Conservation (phyloP, 495 filamentous ascomycete species). For the Patellaria atrata region DNA sequence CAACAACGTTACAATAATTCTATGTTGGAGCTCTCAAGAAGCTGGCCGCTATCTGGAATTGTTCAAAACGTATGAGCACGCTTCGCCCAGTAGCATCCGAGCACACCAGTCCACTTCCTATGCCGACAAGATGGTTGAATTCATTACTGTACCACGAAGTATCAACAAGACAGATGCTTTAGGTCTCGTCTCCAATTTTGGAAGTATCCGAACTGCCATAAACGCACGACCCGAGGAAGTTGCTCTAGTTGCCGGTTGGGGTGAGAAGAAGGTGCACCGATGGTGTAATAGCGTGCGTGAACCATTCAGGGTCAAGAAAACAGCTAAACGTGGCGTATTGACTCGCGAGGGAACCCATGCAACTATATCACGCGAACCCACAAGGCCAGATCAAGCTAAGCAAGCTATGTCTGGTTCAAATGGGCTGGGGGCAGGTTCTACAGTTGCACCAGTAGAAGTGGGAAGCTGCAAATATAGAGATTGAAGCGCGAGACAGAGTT, state of each 20-base stretch:
- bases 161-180: constrained; percentile 93
- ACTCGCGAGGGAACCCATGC: constrained; percentile 21
- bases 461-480: constrained; percentile 15
- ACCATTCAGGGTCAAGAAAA: constrained; percentile 61
- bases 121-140: constrained; percentile 79
- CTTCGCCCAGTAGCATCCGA: constrained; percentile 63
- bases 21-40: constrained; percentile 89
- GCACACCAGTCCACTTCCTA: constrained; percentile 72
- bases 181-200: constrained; percentile 74
- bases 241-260: constrained; percentile 72
- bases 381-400: constrained; percentile 11
- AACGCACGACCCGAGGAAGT: constrained; percentile 82
- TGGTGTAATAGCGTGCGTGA: constrained; percentile 74
- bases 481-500: constrained; percentile 6
- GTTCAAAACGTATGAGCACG: constrained; percentile 85
- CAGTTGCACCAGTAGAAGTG: no score
- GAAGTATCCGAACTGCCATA: constrained; percentile 67
- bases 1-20: constrained; percentile 79
- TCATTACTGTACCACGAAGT: constrained; percentile 74
- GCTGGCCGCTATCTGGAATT: constrained; percentile 85
- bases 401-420: constrained; percentile 1
- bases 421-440: neutral
- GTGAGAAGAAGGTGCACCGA: constrained; percentile 78
- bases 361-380: constrained; percentile 12
- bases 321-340: constrained; percentile 41